Base-by-base conservation (phyloP, 83 land plant species). In the Picea mariana region DNA sequence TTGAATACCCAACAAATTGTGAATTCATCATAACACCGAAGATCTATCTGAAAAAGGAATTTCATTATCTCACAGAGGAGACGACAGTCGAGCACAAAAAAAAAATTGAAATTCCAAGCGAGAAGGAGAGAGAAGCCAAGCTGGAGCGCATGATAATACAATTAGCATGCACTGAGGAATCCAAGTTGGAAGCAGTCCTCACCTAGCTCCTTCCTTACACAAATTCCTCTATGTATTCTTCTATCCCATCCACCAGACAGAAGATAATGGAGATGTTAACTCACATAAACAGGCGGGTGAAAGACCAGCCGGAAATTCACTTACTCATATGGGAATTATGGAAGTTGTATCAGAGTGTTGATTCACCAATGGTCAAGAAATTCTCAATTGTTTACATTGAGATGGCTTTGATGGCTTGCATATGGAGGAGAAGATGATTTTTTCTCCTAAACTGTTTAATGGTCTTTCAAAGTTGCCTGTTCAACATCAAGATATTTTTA, bases 201-300 rank as follows among this genome's bases (percentile, higher is more conserved):
- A 20, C 90, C 67, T 84, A 83, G 83, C 82, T 93, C 62, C 93
- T 93, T 61, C 95, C 93, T 17, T 77, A 81, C 80, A 24, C 87
- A 77, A 90, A 90, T 67, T 85, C 93, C 40, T 83, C 88, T 63
- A 86, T 93, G 60, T 83, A 93, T 62, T 89, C 93, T 26, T 38
- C 67, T 0, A 84, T 91, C 13, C 31, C 77, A 9, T 44, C 87
- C 69, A 78, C 88, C 23, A 85, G 91, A 20, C 88, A 90, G 9
- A 83, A 85, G 89, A 92, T 88, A 20, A 87, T 94, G 86, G 99
- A 97, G 86, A 93, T 97, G 66, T 80, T 97, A 83, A 88, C 86
- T 62, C 99, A 97, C 83, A 90, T 95, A 21, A 95, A 95, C 86
- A 97, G 92, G 89, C 86, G 99, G 72, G 97, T 95, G 83, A 97